These are phyloP conservation scores for Fonsecaea pugnacius DNA, from an alignment of 2,329 filamentous ascomycete genomes.

Conservation along the genomic window DNA sequence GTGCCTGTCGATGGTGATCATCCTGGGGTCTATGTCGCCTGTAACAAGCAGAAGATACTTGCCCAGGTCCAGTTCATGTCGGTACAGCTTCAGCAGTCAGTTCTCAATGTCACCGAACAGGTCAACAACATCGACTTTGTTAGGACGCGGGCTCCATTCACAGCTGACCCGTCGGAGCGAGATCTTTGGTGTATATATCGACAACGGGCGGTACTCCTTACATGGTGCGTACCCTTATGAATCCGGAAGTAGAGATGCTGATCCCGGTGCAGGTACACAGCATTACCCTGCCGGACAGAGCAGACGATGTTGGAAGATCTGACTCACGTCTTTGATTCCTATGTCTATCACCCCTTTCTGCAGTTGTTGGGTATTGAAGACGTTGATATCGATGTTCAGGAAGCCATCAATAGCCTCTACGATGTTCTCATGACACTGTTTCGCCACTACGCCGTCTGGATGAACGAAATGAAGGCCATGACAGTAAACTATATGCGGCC, in stretches of 20 bases:
- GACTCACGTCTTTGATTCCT: conserved; percentile 30
- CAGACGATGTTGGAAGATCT: conserved; percentile 22
- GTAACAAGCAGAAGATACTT: conserved; percentile 18
- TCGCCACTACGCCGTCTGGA: conserved; percentile 32
- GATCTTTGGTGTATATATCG: conserved; percentile 34
- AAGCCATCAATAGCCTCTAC: conserved; percentile 27
- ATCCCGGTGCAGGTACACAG: conserved; percentile 27
- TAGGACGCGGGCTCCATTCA: conserved; percentile 32
- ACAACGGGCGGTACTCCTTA: conserved; percentile 32
- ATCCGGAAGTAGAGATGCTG: conserved; percentile 4
- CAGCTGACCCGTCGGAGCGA: conserved; percentile 22
- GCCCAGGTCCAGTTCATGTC: conserved; percentile 9
- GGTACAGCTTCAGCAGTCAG: conserved; percentile 13
- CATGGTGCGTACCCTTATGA: conserved; percentile 20
- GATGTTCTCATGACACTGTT: conserved; percentile 28
- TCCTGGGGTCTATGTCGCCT: background rate
- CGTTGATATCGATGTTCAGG: conserved; percentile 16
- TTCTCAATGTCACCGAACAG: conserved; percentile 24
- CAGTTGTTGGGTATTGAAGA: conserved; percentile 7
- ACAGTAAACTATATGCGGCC: conserved; percentile 28
- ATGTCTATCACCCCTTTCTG: conserved; percentile 34
- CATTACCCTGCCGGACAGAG: conserved; percentile 32
- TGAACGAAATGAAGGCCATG: conserved; percentile 29
- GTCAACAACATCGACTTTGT: conserved; percentile 29
- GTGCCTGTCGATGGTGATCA: background rate